Percentiles rank a stretch among this genome's conserved stretches.
phyloP scores from a whole-genome alignment of 192 early-diverging fungal genomes.

The Linderina pennispora region DNA sequence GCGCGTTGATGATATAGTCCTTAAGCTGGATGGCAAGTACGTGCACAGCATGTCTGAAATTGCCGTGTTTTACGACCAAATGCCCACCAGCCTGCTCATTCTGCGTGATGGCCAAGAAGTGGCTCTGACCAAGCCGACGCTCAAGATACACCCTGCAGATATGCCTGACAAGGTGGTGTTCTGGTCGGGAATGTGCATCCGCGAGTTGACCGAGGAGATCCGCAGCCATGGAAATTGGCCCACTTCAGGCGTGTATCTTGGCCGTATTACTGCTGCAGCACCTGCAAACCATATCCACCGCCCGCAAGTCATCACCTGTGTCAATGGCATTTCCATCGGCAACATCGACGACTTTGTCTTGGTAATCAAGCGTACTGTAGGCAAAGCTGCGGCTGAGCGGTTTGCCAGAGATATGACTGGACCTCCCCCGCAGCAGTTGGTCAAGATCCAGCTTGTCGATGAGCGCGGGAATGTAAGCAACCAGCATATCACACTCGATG shows the following conservation, averaged over 20 bases:
- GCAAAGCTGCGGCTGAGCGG: too few relatives aligned
- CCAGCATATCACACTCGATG: too few relatives aligned
- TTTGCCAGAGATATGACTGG: too few relatives aligned
- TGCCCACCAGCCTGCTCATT: background rate
- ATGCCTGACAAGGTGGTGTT: background rate
- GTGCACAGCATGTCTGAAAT: background rate
- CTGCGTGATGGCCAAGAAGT: constrained; percentile 2
- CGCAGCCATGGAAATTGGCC: constrained; percentile 4
- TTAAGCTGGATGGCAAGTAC: constrained; percentile 1
- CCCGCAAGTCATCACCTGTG: constrained; percentile 4
- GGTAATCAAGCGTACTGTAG: too few relatives aligned
- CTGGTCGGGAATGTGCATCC: constrained; percentile 9
- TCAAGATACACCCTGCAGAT: background rate
- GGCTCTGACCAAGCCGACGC: background rate
- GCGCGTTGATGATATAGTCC: constrained; percentile 5
- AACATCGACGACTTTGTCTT: constrained; percentile 1
- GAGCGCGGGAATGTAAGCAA: too few relatives aligned
- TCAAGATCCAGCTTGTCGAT: too few relatives aligned
- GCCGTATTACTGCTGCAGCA: background rate
- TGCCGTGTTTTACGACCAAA: constrained; percentile 1
- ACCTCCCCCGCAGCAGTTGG: too few relatives aligned
- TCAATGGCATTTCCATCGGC: background rate
- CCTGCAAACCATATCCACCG: background rate
- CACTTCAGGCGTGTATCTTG: background rate
- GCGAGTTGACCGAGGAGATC: background rate